These are phyloP conservation scores for Stachybotrys echinatus DNA, from an alignment of 2,329 filamentous ascomycete genomes.

Conservation along the genomic window DNA sequence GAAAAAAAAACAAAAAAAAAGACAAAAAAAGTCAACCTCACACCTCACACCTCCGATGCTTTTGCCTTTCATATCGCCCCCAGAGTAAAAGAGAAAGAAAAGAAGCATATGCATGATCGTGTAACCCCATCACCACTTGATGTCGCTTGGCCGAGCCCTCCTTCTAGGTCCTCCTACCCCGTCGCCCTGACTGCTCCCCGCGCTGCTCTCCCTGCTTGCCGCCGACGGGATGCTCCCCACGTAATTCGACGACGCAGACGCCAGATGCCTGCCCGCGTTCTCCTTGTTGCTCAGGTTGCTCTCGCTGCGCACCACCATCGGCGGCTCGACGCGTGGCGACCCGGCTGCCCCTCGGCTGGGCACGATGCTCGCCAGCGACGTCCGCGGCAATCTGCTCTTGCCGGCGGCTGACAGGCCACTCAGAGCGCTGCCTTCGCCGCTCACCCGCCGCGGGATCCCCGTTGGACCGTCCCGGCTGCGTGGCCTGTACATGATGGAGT, in stretches of 20 bases:
- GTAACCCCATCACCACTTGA: constrained; percentile 16
- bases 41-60: not conserved
- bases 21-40: not conserved
- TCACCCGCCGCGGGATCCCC: constrained; percentile 37
- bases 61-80: not conserved
- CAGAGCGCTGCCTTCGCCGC: constrained; percentile 28
- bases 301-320: constrained; percentile 30
- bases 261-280: constrained; percentile 12
- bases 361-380: constrained; percentile 23
- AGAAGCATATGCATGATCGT: not conserved
- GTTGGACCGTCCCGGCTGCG: constrained; percentile 35
- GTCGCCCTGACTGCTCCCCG: constrained; percentile 2
- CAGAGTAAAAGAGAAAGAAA: not conserved
- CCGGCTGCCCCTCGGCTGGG: constrained; percentile 11
- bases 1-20: not conserved
- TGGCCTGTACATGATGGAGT: constrained; percentile 34
- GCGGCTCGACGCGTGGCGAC: constrained; percentile 12
- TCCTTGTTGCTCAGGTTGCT: constrained; percentile 35
- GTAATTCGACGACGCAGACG: not conserved
- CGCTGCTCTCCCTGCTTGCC: not conserved
- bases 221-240: not conserved
- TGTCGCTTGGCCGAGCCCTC: constrained; percentile 17
- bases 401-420: constrained; percentile 9
- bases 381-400: constrained; percentile 35
- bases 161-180: constrained; percentile 13